Conservation (phyloP, 2,329 filamentous ascomycete species). For the Aplosporella prunicola region DNA sequence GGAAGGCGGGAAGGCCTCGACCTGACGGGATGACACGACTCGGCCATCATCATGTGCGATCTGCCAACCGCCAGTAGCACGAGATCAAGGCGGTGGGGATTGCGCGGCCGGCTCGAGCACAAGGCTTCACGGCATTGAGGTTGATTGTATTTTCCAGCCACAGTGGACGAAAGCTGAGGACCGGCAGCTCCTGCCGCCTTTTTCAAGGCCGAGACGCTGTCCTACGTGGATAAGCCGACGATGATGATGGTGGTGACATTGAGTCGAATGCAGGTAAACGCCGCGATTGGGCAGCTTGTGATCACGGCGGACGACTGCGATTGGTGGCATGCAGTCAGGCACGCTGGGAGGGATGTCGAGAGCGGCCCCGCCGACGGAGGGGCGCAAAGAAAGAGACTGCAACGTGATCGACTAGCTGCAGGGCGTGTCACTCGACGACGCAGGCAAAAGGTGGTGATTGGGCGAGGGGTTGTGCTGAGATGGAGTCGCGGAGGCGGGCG, state of each 20-base stretch:
- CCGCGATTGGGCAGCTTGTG: constrained; percentile 7
- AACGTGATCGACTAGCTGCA: constrained; percentile 10
- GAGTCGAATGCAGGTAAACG: constrained; percentile 10
- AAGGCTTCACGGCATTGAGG: too few species aligned
- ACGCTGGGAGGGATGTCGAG: constrained; percentile 2
- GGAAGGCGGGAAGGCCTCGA: too few species aligned
- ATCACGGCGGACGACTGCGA: constrained; percentile 1
- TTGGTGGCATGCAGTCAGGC: constrained; percentile 7
- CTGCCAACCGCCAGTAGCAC: too few species aligned
- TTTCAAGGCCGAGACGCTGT: constrained; percentile 8
- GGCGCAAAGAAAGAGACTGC: constrained; percentile 5
- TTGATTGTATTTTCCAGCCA: too few species aligned
- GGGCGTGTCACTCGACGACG: constrained; percentile 6
- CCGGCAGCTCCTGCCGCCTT: neutral
- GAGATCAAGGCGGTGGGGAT: too few species aligned
- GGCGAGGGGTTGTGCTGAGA: neutral
- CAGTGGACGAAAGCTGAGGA: too few species aligned
- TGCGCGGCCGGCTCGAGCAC: too few species aligned
- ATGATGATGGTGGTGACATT: constrained; percentile 7
- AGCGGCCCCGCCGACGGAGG: neutral
- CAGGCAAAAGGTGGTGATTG: constrained; percentile 1
- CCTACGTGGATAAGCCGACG: constrained; percentile 6
- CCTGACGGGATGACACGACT: too few species aligned
- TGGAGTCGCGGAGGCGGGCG: neutral
- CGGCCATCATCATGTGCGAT: too few species aligned